Evolutionary conservation across 768 basidiomycete species (phyloP).

Genomic region (Mycena leptocephala): DNA sequence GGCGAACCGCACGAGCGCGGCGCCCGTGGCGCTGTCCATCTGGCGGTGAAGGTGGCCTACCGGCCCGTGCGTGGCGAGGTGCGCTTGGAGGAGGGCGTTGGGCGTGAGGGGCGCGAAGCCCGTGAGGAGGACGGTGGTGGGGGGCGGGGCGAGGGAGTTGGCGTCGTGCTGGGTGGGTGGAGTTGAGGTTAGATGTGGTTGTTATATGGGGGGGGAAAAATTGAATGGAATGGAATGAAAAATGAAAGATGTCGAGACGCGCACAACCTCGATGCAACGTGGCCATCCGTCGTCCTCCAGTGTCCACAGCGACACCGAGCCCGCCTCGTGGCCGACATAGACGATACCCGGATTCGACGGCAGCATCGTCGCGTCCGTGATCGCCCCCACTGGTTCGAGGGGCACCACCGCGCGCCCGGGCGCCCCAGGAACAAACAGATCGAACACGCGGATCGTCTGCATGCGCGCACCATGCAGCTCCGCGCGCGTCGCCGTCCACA

Average conservation of each 20-base stretch:
- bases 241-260: conserved; percentile 65
- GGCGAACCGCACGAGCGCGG: conserved; percentile 78
- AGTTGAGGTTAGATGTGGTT: neutral
- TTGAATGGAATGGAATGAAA: conserved; percentile 16
- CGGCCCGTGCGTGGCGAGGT: conserved; percentile 76
- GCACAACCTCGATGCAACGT: conserved; percentile 81
- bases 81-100: conserved; percentile 72
- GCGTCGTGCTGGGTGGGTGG: conserved; percentile 75
- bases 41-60: conserved; percentile 82
- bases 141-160: conserved; percentile 80
- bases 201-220: neutral
- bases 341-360: conserved; percentile 77
- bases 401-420: conserved; percentile 71
- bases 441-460: conserved; percentile 88
- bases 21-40: conserved; percentile 86
- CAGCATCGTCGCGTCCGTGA: conserved; percentile 86
- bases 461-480: conserved; percentile 68
- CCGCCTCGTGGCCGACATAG: conserved; percentile 94
- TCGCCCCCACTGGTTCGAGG: conserved; percentile 83
- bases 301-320: conserved; percentile 89
- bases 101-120: conserved; percentile 83
- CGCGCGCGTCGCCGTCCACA: conserved; percentile 86
- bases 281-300: conserved; percentile 70
- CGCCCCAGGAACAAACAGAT: conserved; percentile 75
- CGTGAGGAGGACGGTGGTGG: conserved; percentile 82